Evolutionary conservation across 192 early-diverging fungal genomes (phyloP).

Genomic region (Podila minutissima): DNA sequence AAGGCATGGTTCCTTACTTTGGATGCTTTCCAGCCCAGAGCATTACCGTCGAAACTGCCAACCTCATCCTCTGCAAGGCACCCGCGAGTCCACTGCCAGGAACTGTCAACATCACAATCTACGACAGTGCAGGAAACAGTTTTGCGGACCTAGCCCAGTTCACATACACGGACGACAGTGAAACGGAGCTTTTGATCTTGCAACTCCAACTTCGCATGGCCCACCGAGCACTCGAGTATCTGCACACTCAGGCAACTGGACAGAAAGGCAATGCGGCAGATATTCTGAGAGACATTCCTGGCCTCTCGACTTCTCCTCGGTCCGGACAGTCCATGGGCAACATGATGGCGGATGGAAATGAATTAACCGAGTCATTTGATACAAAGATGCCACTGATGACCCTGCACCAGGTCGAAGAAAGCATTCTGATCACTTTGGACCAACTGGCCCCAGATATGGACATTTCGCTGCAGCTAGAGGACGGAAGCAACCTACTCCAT

Average conservation of each 20-base stretch:
- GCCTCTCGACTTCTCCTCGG: slow-evolving; percentile 15
- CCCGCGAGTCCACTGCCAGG: slow-evolving; percentile 30
- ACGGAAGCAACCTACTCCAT: slow-evolving; percentile 40
- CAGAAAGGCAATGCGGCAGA: slow-evolving; percentile 28
- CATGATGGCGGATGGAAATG: neutral
- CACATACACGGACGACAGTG: slow-evolving; percentile 43
- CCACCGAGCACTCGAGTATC: slow-evolving; percentile 39
- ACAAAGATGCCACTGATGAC: slow-evolving; percentile 7
- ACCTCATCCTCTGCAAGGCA: slow-evolving; percentile 33
- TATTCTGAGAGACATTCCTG: slow-evolving; percentile 36
- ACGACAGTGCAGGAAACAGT: slow-evolving; percentile 24
- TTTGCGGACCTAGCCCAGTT: slow-evolving; percentile 31
- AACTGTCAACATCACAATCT: slow-evolving; percentile 22
- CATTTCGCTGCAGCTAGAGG: slow-evolving; percentile 44
- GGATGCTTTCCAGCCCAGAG: slow-evolving; percentile 35
- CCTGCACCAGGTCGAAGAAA: slow-evolving; percentile 21
- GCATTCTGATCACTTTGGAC: slow-evolving; percentile 26
- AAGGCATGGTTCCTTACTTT: slow-evolving; percentile 47
- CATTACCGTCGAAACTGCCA: slow-evolving; percentile 18
- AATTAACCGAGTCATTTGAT: neutral
- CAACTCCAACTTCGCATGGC: slow-evolving; percentile 38
- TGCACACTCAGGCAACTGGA: slow-evolving; percentile 34
- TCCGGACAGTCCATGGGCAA: slow-evolving; percentile 22
- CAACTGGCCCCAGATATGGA: slow-evolving; percentile 16
- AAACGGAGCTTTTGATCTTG: slow-evolving; percentile 36